Percentiles rank a stretch among this genome's conserved stretches.
phyloP scores from a whole-genome alignment of 768 basidiomycete species.

The Arthromyces matolae region DNA sequence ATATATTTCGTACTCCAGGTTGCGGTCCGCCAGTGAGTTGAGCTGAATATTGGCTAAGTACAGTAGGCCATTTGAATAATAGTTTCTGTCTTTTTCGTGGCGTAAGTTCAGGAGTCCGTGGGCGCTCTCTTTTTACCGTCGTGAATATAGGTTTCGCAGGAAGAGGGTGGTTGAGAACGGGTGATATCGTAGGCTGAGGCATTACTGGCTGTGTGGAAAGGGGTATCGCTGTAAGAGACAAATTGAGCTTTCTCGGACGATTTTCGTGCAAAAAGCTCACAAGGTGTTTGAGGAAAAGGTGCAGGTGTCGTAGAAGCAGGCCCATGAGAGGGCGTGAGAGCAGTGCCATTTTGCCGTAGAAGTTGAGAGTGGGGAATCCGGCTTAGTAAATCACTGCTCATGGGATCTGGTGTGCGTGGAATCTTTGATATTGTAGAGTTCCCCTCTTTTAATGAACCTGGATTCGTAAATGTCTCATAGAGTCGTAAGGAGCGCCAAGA shows the following conservation, averaged over 20 bases:
- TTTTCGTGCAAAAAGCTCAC: no score
- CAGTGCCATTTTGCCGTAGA: no score
- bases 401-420: neutral
- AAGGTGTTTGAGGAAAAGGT: conserved; percentile 7
- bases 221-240: neutral
- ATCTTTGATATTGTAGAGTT: conserved; percentile 2
- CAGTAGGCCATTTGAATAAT: conserved; percentile 45
- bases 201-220: conserved; percentile 1
- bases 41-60: conserved; percentile 33
- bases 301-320: conserved; percentile 6
- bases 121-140: conserved; percentile 38
- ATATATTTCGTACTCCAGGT: conserved; percentile 42
- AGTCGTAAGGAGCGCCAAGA: neutral
- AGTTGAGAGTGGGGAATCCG: conserved; percentile 14
- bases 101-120: conserved; percentile 17
- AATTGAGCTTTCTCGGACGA: no score
- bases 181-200: neutral
- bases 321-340: no score
- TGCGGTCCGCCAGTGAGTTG: conserved; percentile 44
- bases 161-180: conserved; percentile 24
- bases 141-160: conserved; percentile 30
- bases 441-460: conserved; percentile 12
- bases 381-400: conserved; percentile 9
- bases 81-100: conserved; percentile 30
- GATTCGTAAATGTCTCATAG: conserved; percentile 1